Conservation (phyloP, 2,329 filamentous ascomycete species). For the Hypocrella siamensis region DNA sequence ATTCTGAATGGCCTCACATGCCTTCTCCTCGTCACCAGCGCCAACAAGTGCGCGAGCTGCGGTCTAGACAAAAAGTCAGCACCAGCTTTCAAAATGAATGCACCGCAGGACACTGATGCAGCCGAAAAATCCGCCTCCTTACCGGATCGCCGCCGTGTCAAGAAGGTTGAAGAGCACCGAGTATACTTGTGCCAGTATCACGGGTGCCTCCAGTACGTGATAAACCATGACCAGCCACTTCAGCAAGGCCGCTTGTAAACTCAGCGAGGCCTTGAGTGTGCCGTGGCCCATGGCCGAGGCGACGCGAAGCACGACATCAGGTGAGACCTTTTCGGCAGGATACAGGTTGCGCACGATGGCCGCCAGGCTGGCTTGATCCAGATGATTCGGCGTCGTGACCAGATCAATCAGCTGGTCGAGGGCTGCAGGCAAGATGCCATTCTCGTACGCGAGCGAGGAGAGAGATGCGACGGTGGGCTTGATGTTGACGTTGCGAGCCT, state of each 20-base stretch:
- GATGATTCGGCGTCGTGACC: constrained; percentile 46
- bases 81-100: no score
- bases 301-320: constrained; percentile 45
- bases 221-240: constrained; percentile 69
- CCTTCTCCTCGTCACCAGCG: constrained; percentile 61
- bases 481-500: constrained; percentile 46
- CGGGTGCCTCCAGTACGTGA: constrained; percentile 49
- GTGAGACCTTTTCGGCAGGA: constrained; percentile 48
- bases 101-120: background rate
- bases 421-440: constrained; percentile 45
- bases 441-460: constrained; percentile 46
- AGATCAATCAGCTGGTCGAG: constrained; percentile 51
- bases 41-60: constrained; percentile 60
- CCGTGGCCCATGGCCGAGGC: constrained; percentile 66
- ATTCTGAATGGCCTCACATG: constrained; percentile 78
- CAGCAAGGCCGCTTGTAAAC: constrained; percentile 54
- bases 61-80: constrained; percentile 26
- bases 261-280: constrained; percentile 55
- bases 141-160: constrained; percentile 64
- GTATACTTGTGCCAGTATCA: constrained; percentile 53
- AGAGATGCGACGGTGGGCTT: constrained; percentile 49
- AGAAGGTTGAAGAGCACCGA: constrained; percentile 66
- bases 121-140: constrained; percentile 5
- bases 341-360: constrained; percentile 61
- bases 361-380: constrained; percentile 62